A percentile compares a stretch with the other conserved stretches of the same genome.
Conservation (phyloP, 225 moss, liverwort and hornwort genomes). For the Straminergon stramineum region DNA sequence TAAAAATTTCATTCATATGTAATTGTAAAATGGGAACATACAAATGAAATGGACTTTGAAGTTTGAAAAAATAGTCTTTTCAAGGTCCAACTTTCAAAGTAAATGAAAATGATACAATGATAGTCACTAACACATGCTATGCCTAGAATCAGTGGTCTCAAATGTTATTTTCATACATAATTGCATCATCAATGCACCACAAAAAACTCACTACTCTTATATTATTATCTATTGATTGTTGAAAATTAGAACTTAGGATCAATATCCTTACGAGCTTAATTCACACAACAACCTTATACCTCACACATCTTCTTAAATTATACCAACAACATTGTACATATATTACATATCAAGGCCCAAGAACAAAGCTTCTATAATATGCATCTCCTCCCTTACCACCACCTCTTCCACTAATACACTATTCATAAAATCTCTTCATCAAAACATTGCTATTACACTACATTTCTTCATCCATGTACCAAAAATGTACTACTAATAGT, state of each 20-base stretch:
- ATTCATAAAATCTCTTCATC: not conserved
- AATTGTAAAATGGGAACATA: not conserved
- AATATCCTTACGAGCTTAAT: not conserved
- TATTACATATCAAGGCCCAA: not conserved
- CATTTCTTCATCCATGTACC: not conserved
- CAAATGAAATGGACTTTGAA: not conserved
- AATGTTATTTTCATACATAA: not conserved
- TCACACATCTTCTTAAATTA: not conserved
- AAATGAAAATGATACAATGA: not conserved
- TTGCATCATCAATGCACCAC: not conserved
- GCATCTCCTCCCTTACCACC: no score
- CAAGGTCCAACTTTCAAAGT: not conserved
- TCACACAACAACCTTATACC: not conserved
- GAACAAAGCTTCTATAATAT: not conserved
- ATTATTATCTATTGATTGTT: not conserved
- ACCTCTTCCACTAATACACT: not conserved
- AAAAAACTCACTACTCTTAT: not conserved
- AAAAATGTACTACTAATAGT: not conserved
- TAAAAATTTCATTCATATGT: no score
- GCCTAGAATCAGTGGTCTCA: rapidly evolving
- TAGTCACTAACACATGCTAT: not conserved
- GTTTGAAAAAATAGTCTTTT: not conserved
- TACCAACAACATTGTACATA: not conserved
- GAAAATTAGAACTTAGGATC: not conserved
- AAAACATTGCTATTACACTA: not conserved